A percentile compares a stretch with the other conserved stretches of the same genome.
Evolutionary conservation across 352 stramenopile species (phyloP).

Genomic region (Globisporangium megalacanthum): DNA sequence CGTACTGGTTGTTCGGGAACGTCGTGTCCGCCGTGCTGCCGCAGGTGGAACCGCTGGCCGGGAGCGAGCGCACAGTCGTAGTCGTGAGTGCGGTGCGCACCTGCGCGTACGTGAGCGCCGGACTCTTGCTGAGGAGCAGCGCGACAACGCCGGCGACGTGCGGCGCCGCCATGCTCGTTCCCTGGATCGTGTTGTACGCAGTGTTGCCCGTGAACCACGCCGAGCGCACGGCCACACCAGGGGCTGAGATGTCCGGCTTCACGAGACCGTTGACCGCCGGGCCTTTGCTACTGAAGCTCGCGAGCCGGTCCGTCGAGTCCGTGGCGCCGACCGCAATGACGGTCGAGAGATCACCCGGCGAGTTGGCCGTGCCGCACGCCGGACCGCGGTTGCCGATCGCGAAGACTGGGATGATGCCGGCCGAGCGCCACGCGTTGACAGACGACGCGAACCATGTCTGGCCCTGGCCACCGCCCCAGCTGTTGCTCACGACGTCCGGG

Average conservation of each 20-base stretch:
- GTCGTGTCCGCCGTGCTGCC: conserved; percentile 20
- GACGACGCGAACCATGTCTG: conserved; percentile 11
- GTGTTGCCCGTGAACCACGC: conserved; percentile 15
- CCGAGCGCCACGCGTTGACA: conserved; percentile 18
- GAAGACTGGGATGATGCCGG: conserved; percentile 29
- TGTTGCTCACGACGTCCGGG: conserved; percentile 32
- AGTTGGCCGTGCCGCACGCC: conserved; percentile 15
- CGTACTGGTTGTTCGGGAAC: conserved; percentile 61
- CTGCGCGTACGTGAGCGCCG: conserved; percentile 15
- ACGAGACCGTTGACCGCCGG: conserved; percentile 6
- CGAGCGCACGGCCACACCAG: conserved; percentile 12
- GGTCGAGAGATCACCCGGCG: conserved; percentile 15
- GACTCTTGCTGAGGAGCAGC: conserved; percentile 22
- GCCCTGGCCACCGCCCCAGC: conserved; percentile 21
- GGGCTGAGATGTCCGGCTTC: conserved; percentile 10
- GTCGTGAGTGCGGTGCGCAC: conserved; percentile 52
- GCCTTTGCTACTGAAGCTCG: conserved; percentile 23
- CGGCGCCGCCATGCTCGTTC: conserved; percentile 31
- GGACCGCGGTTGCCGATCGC: conserved; percentile 23
- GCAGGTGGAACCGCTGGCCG: conserved; percentile 18
- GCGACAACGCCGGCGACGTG: conserved; percentile 29
- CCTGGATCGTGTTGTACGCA: conserved; percentile 21
- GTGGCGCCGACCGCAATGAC: conserved; percentile 27
- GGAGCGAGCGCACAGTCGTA: conserved; percentile 39
- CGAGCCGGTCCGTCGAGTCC: conserved; percentile 14